A percentile compares a stretch with the other conserved stretches of the same genome.
These are phyloP conservation scores for Rhamnella rubrinervis DNA, from an alignment of 331 rosid genomes.

Conservation along the genomic window DNA sequence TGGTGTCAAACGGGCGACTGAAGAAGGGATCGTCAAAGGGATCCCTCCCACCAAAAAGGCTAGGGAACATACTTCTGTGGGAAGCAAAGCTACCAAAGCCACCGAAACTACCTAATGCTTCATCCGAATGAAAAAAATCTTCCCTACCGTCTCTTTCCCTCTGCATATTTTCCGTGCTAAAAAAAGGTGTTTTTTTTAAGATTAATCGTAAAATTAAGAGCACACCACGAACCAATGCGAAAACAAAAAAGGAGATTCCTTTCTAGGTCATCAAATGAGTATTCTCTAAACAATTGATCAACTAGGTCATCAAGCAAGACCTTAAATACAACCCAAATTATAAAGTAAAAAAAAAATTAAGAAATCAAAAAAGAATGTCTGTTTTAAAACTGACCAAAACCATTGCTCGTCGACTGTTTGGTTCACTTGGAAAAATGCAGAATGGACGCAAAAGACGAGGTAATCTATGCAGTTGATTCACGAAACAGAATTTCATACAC, in stretches of 20 bases:
- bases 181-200: background rate
- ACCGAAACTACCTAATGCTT: slow-evolving; percentile 22
- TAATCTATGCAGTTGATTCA: background rate
- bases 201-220: background rate
- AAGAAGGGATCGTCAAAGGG: slow-evolving; percentile 89
- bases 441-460: too few species aligned
- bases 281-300: background rate
- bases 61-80: slow-evolving; percentile 39
- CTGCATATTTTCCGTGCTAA: slow-evolving; percentile 43
- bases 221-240: too few species aligned
- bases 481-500: background rate
- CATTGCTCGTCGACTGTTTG: background rate
- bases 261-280: background rate
- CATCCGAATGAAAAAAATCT: slow-evolving; percentile 32
- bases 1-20: slow-evolving; percentile 44
- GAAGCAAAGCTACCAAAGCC: slow-evolving; percentile 52
- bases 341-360: background rate
- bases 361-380: background rate
- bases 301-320: background rate
- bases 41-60: slow-evolving; percentile 60
- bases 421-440: background rate
- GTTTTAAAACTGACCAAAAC: background rate
- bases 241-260: background rate
- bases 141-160: slow-evolving; percentile 40
- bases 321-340: too few species aligned